Percentiles rank a stretch among this genome's conserved stretches.
Conservation (phyloP, 768 basidiomycete genomes). For the Tephrocybe sp. region DNA sequence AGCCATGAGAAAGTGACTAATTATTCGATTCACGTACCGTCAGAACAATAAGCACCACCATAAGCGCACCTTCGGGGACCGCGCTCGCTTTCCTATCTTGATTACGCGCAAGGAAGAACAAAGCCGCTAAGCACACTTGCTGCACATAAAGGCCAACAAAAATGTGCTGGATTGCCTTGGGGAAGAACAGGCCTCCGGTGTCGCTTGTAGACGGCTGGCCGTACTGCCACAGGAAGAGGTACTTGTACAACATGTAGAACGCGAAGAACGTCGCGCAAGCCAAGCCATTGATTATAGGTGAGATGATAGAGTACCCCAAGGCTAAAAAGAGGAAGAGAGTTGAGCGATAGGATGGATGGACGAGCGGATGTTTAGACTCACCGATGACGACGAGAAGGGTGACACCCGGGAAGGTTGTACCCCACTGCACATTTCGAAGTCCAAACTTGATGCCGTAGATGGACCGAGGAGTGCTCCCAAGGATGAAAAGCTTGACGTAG, state of each 20-base stretch:
- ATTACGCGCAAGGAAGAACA: constrained; percentile 78
- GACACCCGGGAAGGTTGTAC: constrained; percentile 62
- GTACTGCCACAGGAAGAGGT: constrained; percentile 79
- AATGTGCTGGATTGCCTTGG: constrained; percentile 88
- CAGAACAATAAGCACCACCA: constrained; percentile 80
- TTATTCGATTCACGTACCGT: constrained; percentile 55
- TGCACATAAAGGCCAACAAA: constrained; percentile 95
- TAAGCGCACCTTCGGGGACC: constrained; percentile 74
- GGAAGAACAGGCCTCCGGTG: constrained; percentile 95
- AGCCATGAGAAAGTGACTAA: background rate
- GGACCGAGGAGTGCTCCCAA: constrained; percentile 87
- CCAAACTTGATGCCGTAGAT: constrained; percentile 83
- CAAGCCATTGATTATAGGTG: constrained; percentile 92
- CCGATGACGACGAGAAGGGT: constrained; percentile 85
- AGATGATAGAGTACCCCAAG: constrained; percentile 83
- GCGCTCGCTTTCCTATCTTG: constrained; percentile 52
- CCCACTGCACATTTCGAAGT: constrained; percentile 73
- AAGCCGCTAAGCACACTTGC: constrained; percentile 38
- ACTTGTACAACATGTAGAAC: constrained; percentile 85
- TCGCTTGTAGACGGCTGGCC: constrained; percentile 70
- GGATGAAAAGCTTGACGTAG: constrained; percentile 86
- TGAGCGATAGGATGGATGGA: background rate
- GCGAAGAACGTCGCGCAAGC: constrained; percentile 79
- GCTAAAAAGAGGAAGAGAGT: constrained; percentile 35
- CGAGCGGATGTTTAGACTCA: constrained; percentile 33